Percentiles rank a stretch among this genome's conserved stretches.
Conservation (phyloP, 176 grass and related monocot genomes). For the Zea luxurians region DNA sequence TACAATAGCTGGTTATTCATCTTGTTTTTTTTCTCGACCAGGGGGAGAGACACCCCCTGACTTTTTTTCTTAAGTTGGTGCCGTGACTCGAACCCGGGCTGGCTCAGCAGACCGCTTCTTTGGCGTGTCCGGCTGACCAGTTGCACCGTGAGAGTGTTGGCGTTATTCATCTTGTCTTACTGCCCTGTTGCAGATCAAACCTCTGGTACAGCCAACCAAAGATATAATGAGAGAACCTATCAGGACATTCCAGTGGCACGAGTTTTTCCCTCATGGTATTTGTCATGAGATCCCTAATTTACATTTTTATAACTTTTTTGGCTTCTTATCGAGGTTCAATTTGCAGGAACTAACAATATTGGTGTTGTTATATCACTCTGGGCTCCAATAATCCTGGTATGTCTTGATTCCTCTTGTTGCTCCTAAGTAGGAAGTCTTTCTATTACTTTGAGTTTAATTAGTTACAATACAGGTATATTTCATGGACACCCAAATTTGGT, state of each 20-base stretch:
- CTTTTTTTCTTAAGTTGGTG: too few relatives aligned
- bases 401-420: not conserved
- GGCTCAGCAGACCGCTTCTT: too few relatives aligned
- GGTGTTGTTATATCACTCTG: slow-evolving; percentile 88
- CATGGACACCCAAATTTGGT: slow-evolving; percentile 99
- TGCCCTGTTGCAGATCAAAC: slow-evolving; percentile 69
- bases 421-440: slow-evolving; percentile 11
- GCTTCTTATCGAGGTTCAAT: slow-evolving; percentile 41
- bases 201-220: slow-evolving; percentile 88
- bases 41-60: too few relatives aligned
- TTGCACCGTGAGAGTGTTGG: too few relatives aligned
- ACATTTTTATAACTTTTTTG: slow-evolving; percentile 29
- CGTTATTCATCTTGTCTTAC: slow-evolving; percentile 15
- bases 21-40: too few relatives aligned
- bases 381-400: slow-evolving; percentile 95
- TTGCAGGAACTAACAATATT: slow-evolving; percentile 87
- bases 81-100: too few relatives aligned
- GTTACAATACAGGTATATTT: slow-evolving; percentile 83
- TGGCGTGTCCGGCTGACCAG: too few relatives aligned
- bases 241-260: slow-evolving; percentile 77
- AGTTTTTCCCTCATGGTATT: slow-evolving; percentile 93
- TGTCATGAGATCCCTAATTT: slow-evolving; percentile 26
- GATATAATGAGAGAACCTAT: slow-evolving; percentile 87
- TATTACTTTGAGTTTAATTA: slow-evolving; percentile 28
- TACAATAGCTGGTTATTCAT: not conserved